Conservation (phyloP, 2,329 filamentous ascomycete species). For the Hypoxylon sp. region DNA sequence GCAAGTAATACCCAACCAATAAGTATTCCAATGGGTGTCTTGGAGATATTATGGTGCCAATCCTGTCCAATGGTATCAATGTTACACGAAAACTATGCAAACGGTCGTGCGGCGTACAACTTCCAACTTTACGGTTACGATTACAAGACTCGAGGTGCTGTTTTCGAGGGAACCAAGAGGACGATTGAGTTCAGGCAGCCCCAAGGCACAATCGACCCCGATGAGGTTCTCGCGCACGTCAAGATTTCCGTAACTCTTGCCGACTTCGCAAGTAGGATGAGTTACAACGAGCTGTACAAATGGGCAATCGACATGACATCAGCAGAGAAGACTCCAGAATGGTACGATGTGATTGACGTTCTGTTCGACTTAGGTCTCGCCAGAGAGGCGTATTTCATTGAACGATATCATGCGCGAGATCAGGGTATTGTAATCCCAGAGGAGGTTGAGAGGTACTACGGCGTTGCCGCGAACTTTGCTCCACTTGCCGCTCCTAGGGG, state of each 20-base stretch:
- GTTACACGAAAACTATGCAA: background rate
- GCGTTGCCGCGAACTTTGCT: background rate
- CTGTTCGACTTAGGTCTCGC: conserved; percentile 34
- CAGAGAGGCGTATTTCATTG: conserved; percentile 32
- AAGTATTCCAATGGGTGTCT: background rate
- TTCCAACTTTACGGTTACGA: conserved; percentile 7
- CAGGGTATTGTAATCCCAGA: conserved; percentile 10
- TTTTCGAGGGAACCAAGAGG: conserved; percentile 23
- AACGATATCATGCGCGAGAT: conserved; percentile 10
- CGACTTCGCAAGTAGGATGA: conserved; percentile 15
- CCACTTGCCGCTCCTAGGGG: background rate
- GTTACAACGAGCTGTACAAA: conserved; percentile 31
- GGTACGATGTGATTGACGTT: conserved; percentile 46
- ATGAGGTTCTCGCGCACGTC: conserved; percentile 36
- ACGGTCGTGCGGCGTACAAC: conserved; percentile 25
- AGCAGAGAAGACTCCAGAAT: conserved; percentile 19
- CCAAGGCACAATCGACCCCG: conserved; percentile 36
- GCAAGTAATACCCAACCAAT: background rate
- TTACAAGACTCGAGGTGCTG: background rate
- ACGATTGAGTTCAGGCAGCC: conserved; percentile 46
- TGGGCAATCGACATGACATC: conserved; percentile 23
- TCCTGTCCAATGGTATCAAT: conserved; percentile 2
- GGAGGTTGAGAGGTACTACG: background rate
- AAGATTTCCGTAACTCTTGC: conserved; percentile 20
- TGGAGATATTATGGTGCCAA: conserved; percentile 12